These are phyloP conservation scores for Pseudonitzschia delicatissima DNA, from an alignment of 108 stramenopile species.

Conservation along the genomic window DNA sequence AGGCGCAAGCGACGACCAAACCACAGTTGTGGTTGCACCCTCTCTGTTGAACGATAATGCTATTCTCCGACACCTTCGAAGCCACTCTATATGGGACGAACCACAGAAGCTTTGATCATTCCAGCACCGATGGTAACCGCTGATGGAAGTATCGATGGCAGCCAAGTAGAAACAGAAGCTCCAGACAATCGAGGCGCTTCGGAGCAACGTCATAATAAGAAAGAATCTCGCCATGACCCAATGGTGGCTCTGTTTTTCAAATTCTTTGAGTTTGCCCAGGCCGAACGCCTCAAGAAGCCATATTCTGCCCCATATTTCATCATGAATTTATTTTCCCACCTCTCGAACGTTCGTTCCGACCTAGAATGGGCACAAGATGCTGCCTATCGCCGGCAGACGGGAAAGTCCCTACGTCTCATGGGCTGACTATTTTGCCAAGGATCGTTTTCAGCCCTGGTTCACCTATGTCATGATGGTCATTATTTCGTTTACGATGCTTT, in stretches of 20 bases:
- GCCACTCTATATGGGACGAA: not conserved
- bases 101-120: not conserved
- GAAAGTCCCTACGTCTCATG: conserved; percentile 72
- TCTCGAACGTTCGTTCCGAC: conserved; percentile 68
- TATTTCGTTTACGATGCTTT: conserved; percentile 48
- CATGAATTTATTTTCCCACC: conserved; percentile 51
- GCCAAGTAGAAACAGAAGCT: too few relatives aligned
- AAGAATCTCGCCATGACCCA: not conserved
- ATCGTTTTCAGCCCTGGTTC: conserved; percentile 26
- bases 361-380: conserved; percentile 89
- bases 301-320: conserved; percentile 55
- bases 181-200: too few relatives aligned
- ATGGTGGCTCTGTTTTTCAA: conserved; percentile 3
- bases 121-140: not conserved
- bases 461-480: conserved; percentile 21
- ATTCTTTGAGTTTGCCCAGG: conserved; percentile 69
- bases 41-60: conserved; percentile 1
- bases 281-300: conserved; percentile 56
- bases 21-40: not conserved
- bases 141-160: too few relatives aligned
- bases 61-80: not conserved
- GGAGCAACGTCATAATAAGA: not conserved
- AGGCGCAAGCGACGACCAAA: not conserved
- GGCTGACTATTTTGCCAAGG: conserved; percentile 62
- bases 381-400: conserved; percentile 65